Evolutionary conservation across 345 rosid species (phyloP).

Genomic region (Moricandia arvensis): DNA sequence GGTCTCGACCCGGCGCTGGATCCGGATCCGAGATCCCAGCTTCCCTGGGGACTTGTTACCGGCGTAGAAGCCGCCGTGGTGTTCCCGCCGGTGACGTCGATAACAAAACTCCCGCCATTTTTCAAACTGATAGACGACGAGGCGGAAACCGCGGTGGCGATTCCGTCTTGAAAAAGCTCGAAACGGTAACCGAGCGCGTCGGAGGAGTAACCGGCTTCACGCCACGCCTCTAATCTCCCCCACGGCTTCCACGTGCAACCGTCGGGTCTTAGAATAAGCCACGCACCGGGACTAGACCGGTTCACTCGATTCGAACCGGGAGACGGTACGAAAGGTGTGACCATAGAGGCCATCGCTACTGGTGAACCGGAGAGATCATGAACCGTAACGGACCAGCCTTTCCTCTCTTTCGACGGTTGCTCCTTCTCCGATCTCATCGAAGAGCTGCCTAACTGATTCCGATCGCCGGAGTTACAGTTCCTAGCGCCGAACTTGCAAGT

Average conservation of each 20-base stretch:
- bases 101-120: constrained; percentile 71
- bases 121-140: constrained; percentile 57
- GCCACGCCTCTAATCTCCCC: constrained; percentile 96
- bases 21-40: constrained; percentile 72
- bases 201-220: constrained; percentile 52
- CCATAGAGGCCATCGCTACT: constrained; percentile 96
- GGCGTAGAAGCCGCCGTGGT: constrained; percentile 56
- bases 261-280: constrained; percentile 86
- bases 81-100: constrained; percentile 60
- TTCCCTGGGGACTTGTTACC: constrained; percentile 65
- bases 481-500: constrained; percentile 89
- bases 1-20: constrained; percentile 52
- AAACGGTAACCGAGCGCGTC: constrained; percentile 70
- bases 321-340: constrained; percentile 92
- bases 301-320: constrained; percentile 82
- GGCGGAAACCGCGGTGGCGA: constrained; percentile 41
- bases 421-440: constrained; percentile 58
- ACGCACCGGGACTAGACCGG: constrained; percentile 84
- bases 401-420: constrained; percentile 62
- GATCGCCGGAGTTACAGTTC: constrained; percentile 46
- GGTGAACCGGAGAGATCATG: constrained; percentile 98
- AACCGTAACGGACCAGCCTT: constrained; percentile 89
- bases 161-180: constrained; percentile 62
- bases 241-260: constrained; percentile 91
- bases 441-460: constrained; percentile 52